Base-by-base conservation (phyloP, 345 rosid species). In the Salix viminalis region DNA sequence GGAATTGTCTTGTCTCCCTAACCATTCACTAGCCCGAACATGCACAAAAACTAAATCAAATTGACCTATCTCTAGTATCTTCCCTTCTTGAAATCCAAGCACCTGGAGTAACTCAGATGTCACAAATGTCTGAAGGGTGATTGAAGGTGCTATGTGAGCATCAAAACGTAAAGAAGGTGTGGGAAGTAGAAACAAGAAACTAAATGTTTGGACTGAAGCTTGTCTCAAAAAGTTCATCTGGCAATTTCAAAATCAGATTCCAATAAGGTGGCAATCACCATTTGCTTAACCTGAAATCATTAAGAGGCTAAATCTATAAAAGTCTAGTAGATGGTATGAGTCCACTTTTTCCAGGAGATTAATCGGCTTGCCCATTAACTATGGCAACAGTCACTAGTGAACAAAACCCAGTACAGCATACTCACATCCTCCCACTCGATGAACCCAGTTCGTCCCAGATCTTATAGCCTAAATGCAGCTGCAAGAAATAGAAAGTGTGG, bases 381-480 rank as follows among this genome's bases (percentile, higher is more conserved):
- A 14, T 18, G 42, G 41, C 24, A 24, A 54, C 48, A 52, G 36
- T 36, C 36, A 14, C 69, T 28, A 34, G 7, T 0, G 19, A 64
- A 60, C 50, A 44, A 60, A 72, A 23, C 41, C 66, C 36, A 77
- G 52, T 28, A 58, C 24, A 54, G 58, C 16, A 69, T 26, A 79
- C 90, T 78, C 82, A 91, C 98, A 82, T 92, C 98, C 80, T 92
- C 95, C 69, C 94, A 82, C 73, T 92, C 97, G 1, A 91, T 92
- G 74, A 79, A 92, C 54, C 98, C 97, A 4, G 92, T 89, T 83
- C 91, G 95, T 86, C 92, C 81, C 82, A 94, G 86, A 87, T 92
- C 97, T 77, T 94, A 94, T 65, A 92, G 85, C 86, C 86, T 88
- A 83, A 94, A 90, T 24, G 95, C 90, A 87, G 91, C 98, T 92